Evolutionary conservation across 768 basidiomycete species (phyloP).

Genomic region (Podaxis pistillaris): DNA sequence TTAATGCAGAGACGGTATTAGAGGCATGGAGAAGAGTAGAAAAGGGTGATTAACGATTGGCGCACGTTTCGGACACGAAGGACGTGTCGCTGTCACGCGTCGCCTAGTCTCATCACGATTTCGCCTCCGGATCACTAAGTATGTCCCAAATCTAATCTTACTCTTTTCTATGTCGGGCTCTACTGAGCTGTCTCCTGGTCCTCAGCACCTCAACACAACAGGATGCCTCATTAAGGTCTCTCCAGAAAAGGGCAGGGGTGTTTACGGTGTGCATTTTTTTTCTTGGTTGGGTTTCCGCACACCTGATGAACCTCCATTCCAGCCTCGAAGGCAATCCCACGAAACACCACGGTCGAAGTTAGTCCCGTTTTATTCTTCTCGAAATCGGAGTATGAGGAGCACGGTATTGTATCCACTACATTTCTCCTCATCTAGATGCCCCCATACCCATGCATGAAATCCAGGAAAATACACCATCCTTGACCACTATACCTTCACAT

Average conservation of each 20-base stretch:
- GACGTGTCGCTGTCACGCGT: slow-evolving; percentile 10
- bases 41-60: slow-evolving; percentile 1
- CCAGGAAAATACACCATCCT: slow-evolving; percentile 55
- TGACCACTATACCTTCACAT: slow-evolving; percentile 76
- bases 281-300: not conserved
- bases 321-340: slow-evolving; percentile 39
- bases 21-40: slow-evolving; percentile 1
- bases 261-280: slow-evolving; percentile 49
- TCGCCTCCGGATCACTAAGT: slow-evolving; percentile 1
- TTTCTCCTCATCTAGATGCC: not conserved
- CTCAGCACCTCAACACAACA: slow-evolving; percentile 41
- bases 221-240: slow-evolving; percentile 46
- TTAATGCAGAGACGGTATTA: not conserved
- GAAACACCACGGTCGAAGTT: slow-evolving; percentile 72
- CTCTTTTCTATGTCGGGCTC: slow-evolving; percentile 3
- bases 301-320: not conserved
- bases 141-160: slow-evolving; percentile 13
- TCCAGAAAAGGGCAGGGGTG: slow-evolving; percentile 56
- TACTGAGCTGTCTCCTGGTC: slow-evolving; percentile 14
- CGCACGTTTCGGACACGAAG: not conserved
- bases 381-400: slow-evolving; percentile 63
- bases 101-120: not conserved
- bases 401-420: slow-evolving; percentile 38
- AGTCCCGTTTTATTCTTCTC: slow-evolving; percentile 82
- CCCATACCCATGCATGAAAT: not conserved